Conservation (phyloP, 768 basidiomycete species). For the Boletus reticuloceps region DNA sequence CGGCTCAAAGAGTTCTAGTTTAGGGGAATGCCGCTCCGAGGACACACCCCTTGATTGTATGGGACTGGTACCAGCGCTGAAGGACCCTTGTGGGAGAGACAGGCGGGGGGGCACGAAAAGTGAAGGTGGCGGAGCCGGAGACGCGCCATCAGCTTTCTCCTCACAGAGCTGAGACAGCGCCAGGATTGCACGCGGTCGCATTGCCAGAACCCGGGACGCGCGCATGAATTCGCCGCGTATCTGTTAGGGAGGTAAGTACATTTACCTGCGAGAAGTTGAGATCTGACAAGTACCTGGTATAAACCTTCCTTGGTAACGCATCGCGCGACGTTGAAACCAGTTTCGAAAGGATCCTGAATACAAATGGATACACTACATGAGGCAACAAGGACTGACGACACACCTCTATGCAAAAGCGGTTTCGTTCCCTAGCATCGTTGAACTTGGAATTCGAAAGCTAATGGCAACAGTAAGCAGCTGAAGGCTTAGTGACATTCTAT, state of each 20-base stretch:
- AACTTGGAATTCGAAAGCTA: slow-evolving; percentile 54
- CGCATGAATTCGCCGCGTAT: slow-evolving; percentile 99
- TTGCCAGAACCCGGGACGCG: slow-evolving; percentile 79
- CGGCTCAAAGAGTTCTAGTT: slow-evolving; percentile 45
- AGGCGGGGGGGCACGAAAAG: slow-evolving; percentile 46
- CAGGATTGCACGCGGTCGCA: slow-evolving; percentile 74
- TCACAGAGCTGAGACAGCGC: slow-evolving; percentile 90
- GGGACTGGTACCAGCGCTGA: slow-evolving; percentile 62
- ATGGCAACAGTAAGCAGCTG: slow-evolving; percentile 5
- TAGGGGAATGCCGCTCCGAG: slow-evolving; percentile 53
- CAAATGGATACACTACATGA: background rate
- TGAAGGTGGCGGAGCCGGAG: slow-evolving; percentile 38
- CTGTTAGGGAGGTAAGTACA: slow-evolving; percentile 40
- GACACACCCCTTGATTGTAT: slow-evolving; percentile 46
- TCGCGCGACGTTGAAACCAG: slow-evolving; percentile 93
- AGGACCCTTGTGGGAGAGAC: slow-evolving; percentile 61
- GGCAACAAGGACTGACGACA: slow-evolving; percentile 10
- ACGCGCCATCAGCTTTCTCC: slow-evolving; percentile 63
- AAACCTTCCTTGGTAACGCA: slow-evolving; percentile 96
- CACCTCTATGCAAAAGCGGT: slow-evolving; percentile 95
- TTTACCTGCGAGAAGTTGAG: background rate
- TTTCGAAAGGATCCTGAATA: slow-evolving; percentile 89
- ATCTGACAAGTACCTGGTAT: slow-evolving; percentile 62
- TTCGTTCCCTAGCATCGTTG: slow-evolving; percentile 79
- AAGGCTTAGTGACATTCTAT: background rate